Percentiles rank a stretch among this genome's conserved stretches.
Evolutionary conservation across 441 rosid species (phyloP).

Genomic region (Croton laevigatus): DNA sequence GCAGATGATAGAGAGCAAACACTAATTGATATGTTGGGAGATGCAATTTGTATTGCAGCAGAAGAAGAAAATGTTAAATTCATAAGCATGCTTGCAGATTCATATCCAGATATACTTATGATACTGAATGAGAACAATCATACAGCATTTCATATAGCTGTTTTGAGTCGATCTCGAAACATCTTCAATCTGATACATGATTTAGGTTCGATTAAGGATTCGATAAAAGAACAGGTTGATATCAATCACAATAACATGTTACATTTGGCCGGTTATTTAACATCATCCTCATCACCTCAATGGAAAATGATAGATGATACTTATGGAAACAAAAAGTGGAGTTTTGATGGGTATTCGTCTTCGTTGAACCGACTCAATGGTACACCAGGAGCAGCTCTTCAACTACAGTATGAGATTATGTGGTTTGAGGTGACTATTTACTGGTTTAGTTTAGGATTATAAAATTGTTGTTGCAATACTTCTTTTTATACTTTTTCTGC

Average conservation of each 20-base stretch:
- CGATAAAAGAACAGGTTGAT: conserved; percentile 28
- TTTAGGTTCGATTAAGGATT: conserved; percentile 25
- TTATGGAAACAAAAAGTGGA: too few species aligned
- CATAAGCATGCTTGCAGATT: conserved; percentile 18
- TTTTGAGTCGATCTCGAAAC: conserved; percentile 30
- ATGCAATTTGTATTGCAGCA: conserved; percentile 28
- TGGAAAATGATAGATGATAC: too few species aligned
- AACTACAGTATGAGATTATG: conserved; percentile 34
- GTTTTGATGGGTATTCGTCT: too few species aligned
- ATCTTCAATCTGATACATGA: conserved; percentile 30
- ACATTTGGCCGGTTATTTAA: conserved; percentile 6
- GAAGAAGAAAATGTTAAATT: conserved; percentile 29
- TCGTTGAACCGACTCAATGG: conserved; percentile 19
- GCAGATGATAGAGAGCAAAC: too few species aligned
- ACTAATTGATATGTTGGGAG: too few species aligned
- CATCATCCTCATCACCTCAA: too few species aligned
- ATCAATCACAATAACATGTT: conserved; percentile 7
- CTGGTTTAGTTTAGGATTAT: too few species aligned
- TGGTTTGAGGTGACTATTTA: too few species aligned
- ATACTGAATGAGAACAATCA: conserved; percentile 19
- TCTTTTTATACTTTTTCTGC: too few species aligned
- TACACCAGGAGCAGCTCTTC: conserved; percentile 46
- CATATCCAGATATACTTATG: conserved; percentile 33
- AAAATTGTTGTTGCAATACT: too few species aligned
- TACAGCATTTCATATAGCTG: conserved; percentile 36